phyloP scores from a whole-genome alignment of 1,139 yeast species.

The Debaryomycetaceae sp. region DNA sequence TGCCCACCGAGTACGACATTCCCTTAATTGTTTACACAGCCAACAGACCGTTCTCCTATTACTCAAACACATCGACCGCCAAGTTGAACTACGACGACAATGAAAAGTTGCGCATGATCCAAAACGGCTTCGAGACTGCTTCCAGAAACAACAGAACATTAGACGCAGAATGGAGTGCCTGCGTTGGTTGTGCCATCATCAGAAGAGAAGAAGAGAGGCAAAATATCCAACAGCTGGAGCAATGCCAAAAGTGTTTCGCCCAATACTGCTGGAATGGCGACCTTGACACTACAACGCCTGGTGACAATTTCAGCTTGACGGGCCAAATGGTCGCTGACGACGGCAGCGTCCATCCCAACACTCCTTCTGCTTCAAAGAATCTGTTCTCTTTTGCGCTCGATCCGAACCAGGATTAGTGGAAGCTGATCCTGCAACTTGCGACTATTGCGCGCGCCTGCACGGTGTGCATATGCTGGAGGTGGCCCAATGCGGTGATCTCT shows the following conservation, averaged over 20 bases:
- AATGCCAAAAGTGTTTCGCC: constrained; percentile 69
- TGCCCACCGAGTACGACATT: constrained; percentile 37
- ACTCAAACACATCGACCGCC: constrained; percentile 70
- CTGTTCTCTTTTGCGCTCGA: too few relatives aligned
- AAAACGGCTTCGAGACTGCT: constrained; percentile 77
- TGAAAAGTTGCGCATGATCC: constrained; percentile 58
- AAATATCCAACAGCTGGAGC: constrained; percentile 58
- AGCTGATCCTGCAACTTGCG: not conserved
- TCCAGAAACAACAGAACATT: constrained; percentile 70
- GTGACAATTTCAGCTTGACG: constrained; percentile 38
- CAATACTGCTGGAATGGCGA: constrained; percentile 83
- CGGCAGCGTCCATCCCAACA: not conserved
- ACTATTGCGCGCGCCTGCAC: too few relatives aligned
- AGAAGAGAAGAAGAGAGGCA: constrained; percentile 77
- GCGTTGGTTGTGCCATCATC: constrained; percentile 86
- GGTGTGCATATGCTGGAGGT: too few relatives aligned
- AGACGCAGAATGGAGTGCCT: constrained; percentile 69
- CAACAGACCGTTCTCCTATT: constrained; percentile 64
- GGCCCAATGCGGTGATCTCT: too few relatives aligned
- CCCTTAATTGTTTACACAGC: constrained; percentile 81
- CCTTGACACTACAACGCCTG: constrained; percentile 17
- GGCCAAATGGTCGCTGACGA: constrained; percentile 31
- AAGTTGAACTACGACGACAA: constrained; percentile 56
- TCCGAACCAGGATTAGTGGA: not conserved
- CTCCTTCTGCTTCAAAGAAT: too few relatives aligned